These are phyloP conservation scores for Dioszegia hungarica DNA, from an alignment of 768 basidiomycete genomes.

Conservation along the genomic window DNA sequence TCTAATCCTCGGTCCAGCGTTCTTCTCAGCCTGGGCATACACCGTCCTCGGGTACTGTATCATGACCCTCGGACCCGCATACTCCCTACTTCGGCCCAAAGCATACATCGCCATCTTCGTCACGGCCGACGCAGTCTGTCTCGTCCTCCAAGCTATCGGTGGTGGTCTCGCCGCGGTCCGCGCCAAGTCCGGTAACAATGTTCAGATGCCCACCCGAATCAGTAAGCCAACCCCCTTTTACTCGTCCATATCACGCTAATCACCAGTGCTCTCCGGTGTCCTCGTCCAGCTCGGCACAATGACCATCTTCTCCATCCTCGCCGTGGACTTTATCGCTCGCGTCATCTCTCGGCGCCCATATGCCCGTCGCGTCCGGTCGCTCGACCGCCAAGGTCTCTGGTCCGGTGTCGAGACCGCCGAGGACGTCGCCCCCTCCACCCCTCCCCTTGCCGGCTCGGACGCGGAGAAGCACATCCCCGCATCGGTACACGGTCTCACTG, in stretches of 20 bases:
- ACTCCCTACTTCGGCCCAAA: conserved; percentile 27
- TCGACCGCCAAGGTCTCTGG: neutral
- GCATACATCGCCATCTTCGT: conserved; percentile 41
- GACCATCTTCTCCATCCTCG: conserved; percentile 37
- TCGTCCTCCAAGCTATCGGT: conserved; percentile 45
- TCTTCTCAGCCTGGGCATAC: conserved; percentile 46
- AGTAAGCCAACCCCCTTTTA: conserved; percentile 21
- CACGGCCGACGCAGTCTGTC: conserved; percentile 34
- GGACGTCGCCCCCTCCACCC: neutral
- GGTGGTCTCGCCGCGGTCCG: conserved; percentile 38
- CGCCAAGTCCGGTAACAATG: conserved; percentile 22
- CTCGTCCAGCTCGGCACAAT: conserved; percentile 42
- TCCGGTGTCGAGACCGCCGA: neutral
- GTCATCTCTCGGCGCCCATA: conserved; percentile 27
- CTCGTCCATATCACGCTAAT: neutral
- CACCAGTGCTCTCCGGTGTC: conserved; percentile 44
- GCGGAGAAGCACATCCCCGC: too few species aligned
- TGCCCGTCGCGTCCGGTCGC: conserved; percentile 1
- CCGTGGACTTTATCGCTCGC: conserved; percentile 35
- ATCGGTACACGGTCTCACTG: too few species aligned
- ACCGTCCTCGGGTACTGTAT: conserved; percentile 45
- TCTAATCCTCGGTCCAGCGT: conserved; percentile 46
- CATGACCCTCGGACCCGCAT: conserved; percentile 32
- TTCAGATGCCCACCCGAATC: conserved; percentile 31
- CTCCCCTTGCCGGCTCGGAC: too few species aligned